Evolutionary conservation across 768 basidiomycete genomes (phyloP).

Genomic region (Suillus luteus): DNA sequence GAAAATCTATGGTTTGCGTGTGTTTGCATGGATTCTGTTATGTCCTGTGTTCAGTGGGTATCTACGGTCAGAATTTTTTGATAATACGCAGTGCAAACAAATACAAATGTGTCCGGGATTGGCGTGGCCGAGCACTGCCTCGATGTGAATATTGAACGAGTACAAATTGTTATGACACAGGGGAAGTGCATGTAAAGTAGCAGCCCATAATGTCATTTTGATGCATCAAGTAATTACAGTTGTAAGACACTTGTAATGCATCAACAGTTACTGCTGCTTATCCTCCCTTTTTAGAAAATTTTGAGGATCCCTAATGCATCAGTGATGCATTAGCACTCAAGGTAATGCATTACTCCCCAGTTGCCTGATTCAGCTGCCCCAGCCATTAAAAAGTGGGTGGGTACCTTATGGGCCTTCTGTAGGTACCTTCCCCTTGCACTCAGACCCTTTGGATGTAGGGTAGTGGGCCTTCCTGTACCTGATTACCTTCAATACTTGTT

Average conservation of each 20-base stretch:
- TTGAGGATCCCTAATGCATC: neutral
- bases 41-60: too few species aligned
- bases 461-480: conserved; percentile 1
- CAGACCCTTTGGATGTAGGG: conserved; percentile 1
- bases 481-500: too few species aligned
- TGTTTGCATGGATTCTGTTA: too few species aligned
- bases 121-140: too few species aligned
- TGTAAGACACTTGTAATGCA: conserved; percentile 5
- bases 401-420: conserved; percentile 1
- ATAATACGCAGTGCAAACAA: too few species aligned
- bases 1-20: too few species aligned
- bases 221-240: neutral
- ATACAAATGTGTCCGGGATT: too few species aligned
- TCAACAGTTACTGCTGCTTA: neutral
- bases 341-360: neutral
- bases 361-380: neutral
- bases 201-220: conserved; percentile 1
- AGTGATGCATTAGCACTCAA: neutral
- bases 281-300: neutral
- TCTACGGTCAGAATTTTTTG: too few species aligned
- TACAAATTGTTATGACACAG: too few species aligned
- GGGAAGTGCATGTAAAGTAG: too few species aligned
- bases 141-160: too few species aligned
- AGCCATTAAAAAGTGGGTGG: conserved; percentile 1
- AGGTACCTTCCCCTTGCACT: neutral